Evolutionary conservation across 345 rosid species (phyloP).

Genomic region (Mallotus nudiflorus): DNA sequence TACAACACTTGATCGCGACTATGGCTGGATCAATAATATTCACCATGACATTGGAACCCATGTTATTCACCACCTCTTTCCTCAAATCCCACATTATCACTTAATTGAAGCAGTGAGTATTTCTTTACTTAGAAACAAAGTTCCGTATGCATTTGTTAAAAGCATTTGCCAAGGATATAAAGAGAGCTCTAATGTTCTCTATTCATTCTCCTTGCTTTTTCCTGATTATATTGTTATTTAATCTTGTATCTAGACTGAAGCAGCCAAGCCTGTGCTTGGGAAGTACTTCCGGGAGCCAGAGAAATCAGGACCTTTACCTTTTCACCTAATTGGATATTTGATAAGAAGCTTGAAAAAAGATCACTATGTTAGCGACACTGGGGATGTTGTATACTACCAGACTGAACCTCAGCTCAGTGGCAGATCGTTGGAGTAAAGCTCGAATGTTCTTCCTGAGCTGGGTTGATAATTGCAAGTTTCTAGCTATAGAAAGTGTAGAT

Average conservation of each 20-base stretch:
- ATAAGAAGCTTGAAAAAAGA: conserved; percentile 58
- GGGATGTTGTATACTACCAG: conserved; percentile 73
- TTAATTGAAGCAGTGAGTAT: conserved; percentile 72
- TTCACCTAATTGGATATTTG: conserved; percentile 58
- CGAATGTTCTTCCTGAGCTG: neutral
- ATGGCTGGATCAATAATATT: conserved; percentile 66
- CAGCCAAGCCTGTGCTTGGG: conserved; percentile 74
- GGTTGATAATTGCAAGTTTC: neutral
- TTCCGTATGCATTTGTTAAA: neutral
- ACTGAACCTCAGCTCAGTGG: conserved; percentile 45
- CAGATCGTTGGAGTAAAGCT: neutral
- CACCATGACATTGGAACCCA: conserved; percentile 95
- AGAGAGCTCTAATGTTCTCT: no score
- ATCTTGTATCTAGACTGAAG: conserved; percentile 17
- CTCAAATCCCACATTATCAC: conserved; percentile 92
- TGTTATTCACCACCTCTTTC: conserved; percentile 88
- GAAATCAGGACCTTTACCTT: conserved; percentile 67
- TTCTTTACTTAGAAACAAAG: neutral
- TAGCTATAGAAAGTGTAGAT: no score
- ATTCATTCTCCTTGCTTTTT: no score
- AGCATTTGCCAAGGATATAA: no score
- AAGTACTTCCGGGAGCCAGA: conserved; percentile 84
- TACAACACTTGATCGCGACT: conserved; percentile 84
- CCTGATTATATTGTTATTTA: neutral
- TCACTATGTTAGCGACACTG: conserved; percentile 72